A percentile compares a stretch with the other conserved stretches of the same genome.
Evolutionary conservation across 116 monocot species (phyloP).

Genomic region (Papilionanthe hybrid): DNA sequence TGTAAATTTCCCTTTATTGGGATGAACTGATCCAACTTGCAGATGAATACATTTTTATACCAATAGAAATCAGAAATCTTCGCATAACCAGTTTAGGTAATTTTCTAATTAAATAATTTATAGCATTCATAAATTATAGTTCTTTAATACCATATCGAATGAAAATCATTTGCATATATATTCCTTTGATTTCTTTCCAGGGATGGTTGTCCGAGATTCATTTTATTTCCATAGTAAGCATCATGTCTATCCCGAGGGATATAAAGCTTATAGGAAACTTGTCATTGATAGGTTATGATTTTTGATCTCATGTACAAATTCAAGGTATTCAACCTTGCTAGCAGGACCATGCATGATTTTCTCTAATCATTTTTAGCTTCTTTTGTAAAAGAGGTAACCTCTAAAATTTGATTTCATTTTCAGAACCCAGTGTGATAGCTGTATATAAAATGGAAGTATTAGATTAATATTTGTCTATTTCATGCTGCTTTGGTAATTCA

Average conservation of each 20-base stretch:
- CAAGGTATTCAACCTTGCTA: slow-evolving; percentile 8
- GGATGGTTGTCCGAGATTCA: slow-evolving; percentile 71
- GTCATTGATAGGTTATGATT: slow-evolving; percentile 62
- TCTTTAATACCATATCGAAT: background rate
- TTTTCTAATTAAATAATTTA: slow-evolving; percentile 5
- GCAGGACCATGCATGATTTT: slow-evolving; percentile 6
- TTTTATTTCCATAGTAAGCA: slow-evolving; percentile 69
- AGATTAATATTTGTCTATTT: background rate
- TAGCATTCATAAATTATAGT: background rate
- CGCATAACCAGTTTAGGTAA: slow-evolving; percentile 69
- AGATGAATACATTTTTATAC: slow-evolving; percentile 29
- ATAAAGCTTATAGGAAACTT: slow-evolving; percentile 81
- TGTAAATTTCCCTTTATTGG: too few relatives aligned
- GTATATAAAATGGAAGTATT: slow-evolving; percentile 86
- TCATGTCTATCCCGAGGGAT: slow-evolving; percentile 86
- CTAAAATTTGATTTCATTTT: slow-evolving; percentile 6
- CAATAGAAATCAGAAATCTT: slow-evolving; percentile 74
- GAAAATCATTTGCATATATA: background rate
- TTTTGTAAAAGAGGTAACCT: background rate
- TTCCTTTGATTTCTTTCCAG: slow-evolving; percentile 27
- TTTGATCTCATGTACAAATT: background rate
- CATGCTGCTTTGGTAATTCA: background rate
- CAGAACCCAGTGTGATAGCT: slow-evolving; percentile 52
- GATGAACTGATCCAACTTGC: slow-evolving; percentile 19
- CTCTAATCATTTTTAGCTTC: background rate